Evolutionary conservation across 2,329 filamentous ascomycete species (phyloP).

Genomic region (Clonostachys solani): DNA sequence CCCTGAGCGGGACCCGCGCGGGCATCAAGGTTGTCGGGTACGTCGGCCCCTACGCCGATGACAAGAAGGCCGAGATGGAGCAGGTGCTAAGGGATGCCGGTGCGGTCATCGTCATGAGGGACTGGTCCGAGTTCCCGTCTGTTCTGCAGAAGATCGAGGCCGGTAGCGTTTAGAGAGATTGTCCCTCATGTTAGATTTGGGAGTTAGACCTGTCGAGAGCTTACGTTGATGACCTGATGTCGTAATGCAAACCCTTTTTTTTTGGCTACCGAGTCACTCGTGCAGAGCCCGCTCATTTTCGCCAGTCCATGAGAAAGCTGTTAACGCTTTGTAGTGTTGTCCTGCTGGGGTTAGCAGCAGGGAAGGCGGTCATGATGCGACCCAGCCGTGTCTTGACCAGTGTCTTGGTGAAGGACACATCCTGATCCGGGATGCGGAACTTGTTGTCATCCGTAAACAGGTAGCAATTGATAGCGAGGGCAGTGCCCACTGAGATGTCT

Average conservation of each 20-base stretch:
- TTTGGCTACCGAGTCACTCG: not conserved
- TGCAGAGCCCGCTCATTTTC: slow-evolving; percentile 12
- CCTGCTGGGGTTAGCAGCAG: slow-evolving; percentile 78
- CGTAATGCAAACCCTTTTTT: no score
- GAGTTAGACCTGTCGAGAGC: not conserved
- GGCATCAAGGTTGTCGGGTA: slow-evolving; percentile 81
- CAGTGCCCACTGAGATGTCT: slow-evolving; percentile 75
- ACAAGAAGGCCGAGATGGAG: slow-evolving; percentile 62
- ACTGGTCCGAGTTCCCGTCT: slow-evolving; percentile 53
- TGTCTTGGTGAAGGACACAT: slow-evolving; percentile 58
- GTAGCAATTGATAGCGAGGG: slow-evolving; percentile 72
- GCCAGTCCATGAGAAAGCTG: slow-evolving; percentile 72
- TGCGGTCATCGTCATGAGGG: slow-evolving; percentile 55
- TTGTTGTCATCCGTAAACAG: slow-evolving; percentile 63
- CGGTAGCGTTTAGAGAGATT: slow-evolving; percentile 19
- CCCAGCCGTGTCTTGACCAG: slow-evolving; percentile 73
- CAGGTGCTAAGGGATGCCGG: slow-evolving; percentile 56
- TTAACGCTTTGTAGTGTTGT: slow-evolving; percentile 89
- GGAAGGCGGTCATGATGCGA: slow-evolving; percentile 76
- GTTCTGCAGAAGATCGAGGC: slow-evolving; percentile 40
- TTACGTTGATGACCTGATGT: not conserved
- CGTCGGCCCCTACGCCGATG: slow-evolving; percentile 69
- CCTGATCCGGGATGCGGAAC: slow-evolving; percentile 14
- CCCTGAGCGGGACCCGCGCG: slow-evolving; percentile 68
- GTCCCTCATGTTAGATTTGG: slow-evolving; percentile 1